A percentile compares a stretch with the other conserved stretches of the same genome.
These are phyloP conservation scores for Torulaspora quercuum DNA, from an alignment of 805 yeast species.

Conservation along the genomic window DNA sequence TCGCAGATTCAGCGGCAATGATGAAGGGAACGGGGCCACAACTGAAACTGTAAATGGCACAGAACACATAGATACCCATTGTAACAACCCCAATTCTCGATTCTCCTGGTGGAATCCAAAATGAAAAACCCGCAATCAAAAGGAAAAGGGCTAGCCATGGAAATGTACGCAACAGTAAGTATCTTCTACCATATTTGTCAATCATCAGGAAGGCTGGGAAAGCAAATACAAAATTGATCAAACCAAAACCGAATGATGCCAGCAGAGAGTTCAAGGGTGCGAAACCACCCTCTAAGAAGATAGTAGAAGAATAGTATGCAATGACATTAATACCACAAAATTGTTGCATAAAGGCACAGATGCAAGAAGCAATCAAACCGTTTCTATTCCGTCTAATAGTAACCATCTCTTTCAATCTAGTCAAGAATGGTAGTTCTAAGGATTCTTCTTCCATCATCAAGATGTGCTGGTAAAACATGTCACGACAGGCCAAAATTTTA, in stretches of 20 bases:
- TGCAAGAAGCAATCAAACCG: conserved; percentile 74
- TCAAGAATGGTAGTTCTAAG: conserved; percentile 43
- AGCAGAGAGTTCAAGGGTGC: conserved; percentile 58
- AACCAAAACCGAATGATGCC: conserved; percentile 86
- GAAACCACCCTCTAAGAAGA: conserved; percentile 67
- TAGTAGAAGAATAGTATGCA: conserved; percentile 78
- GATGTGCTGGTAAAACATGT: conserved; percentile 64
- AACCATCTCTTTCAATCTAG: conserved; percentile 55
- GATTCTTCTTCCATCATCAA: conserved; percentile 60
- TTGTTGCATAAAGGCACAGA: conserved; percentile 87
- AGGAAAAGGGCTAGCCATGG: conserved; percentile 62
- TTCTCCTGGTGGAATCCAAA: conserved; percentile 53
- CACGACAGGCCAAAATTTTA: conserved; percentile 64
- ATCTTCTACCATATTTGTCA: conserved; percentile 73
- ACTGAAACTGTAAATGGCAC: conserved; percentile 74
- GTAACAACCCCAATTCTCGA: conserved; percentile 66
- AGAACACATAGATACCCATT: conserved; percentile 69
- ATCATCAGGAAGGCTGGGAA: conserved; percentile 78
- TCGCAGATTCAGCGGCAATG: conserved; percentile 81
- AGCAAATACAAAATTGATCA: conserved; percentile 75
- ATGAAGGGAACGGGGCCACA: conserved; percentile 91
- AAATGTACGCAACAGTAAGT: conserved; percentile 54
- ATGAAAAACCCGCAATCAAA: conserved; percentile 64
- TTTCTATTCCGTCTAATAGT: conserved; percentile 77
- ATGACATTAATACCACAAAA: conserved; percentile 88